Evolutionary conservation across 176 grass and related monocot species (phyloP).

Genomic region (Oryza officinalis): DNA sequence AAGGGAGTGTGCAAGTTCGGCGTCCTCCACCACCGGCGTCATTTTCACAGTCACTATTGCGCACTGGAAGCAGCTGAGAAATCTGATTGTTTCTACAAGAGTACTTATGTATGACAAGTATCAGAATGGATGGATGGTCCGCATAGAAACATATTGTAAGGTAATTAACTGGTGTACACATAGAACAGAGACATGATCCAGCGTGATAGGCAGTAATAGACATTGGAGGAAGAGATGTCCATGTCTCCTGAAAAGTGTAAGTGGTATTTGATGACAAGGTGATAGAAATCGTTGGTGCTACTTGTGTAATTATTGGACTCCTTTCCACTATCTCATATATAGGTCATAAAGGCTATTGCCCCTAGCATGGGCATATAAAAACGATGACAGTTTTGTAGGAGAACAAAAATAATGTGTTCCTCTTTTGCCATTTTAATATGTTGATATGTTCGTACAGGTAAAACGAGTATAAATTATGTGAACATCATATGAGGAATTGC

Average conservation of each 20-base stretch:
- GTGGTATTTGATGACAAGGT: not conserved
- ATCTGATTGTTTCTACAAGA: not conserved
- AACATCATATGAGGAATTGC: too few species aligned
- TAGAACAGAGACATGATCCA: not conserved
- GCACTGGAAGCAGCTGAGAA: constrained; percentile 6
- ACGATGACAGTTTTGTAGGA: not conserved
- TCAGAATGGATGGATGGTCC: too few species aligned
- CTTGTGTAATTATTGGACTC: not conserved
- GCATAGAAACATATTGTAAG: not conserved
- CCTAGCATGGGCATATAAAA: not conserved
- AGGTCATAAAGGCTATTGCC: not conserved
- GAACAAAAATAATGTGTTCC: not conserved
- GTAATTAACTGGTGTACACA: not conserved
- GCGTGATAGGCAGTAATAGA: too few species aligned
- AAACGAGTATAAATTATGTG: too few species aligned
- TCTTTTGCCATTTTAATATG: not conserved
- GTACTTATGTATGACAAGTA: too few species aligned
- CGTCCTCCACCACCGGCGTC: constrained; percentile 30
- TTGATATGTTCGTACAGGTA: not conserved
- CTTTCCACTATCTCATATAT: not conserved
- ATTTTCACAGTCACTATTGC: constrained; percentile 27
- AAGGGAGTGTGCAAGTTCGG: constrained; percentile 43
- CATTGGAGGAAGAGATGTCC: not conserved
- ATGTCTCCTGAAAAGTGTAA: not conserved
- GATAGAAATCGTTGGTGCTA: not conserved